Evolutionary conservation across 208 protist species (phyloP), one percentile per base, ranked within the genome.

Genomic region (Trypanosomatidae sp.): DNA sequence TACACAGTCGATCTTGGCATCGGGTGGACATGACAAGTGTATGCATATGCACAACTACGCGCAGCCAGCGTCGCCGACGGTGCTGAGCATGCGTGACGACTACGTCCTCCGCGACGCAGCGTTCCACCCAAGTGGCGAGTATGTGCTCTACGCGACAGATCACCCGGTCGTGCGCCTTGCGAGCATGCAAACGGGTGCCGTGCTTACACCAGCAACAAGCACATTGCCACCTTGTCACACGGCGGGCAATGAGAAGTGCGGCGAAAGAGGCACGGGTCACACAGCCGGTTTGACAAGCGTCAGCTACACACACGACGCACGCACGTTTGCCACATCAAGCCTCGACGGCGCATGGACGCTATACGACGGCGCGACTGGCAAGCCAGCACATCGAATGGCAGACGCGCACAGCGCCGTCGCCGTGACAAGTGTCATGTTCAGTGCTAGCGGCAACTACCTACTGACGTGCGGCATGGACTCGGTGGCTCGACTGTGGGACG

Each of bases 381-480:
- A 72, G 21, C 56, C 66, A 10, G 61, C 86, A 8, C 61, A 72
- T 43, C 61, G 54, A 6, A 50, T 66, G n/a, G 58, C 61, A 30
- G 66, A 68, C 46, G 83, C 74, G 1, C 85, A 93, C 45, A 75
- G 66, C 4, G 55, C 51, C 18, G 81, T 89, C 13, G 61, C 80
- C 0, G 78, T 93, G 8, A 93, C 85, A 26, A 89, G 78, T 30
- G 78, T 75, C 11, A 46, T 30, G 6, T 93, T 83, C 60, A 89
- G 78, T 59, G 71, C 77, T 19, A 86, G 66, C 5, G 80, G 80
- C 23, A 80, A 88, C 38, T 43, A 86, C 13, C 42, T 88, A 28
- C 61, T 93, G 38, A 90, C 80, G 13, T 66, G 66, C 20, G 85
- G 85, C 24, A 90, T 87, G 72, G 85, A 93, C 53, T 78, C 76